Conservation (phyloP, 2,329 filamentous ascomycete genomes). For the Exophiala phaeomuriformis region DNA sequence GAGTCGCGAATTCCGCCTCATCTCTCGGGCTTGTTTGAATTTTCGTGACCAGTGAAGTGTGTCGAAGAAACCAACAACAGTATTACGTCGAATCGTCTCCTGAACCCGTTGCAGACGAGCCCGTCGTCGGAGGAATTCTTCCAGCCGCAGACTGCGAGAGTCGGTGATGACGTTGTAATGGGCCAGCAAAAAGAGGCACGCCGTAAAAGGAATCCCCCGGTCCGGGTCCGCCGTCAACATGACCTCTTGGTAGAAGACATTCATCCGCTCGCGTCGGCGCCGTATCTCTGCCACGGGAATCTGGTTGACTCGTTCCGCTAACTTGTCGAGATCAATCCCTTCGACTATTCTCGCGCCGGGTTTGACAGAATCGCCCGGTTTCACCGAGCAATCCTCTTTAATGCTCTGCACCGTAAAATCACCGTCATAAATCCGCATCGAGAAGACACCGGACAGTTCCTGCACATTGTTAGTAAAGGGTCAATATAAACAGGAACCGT, state of each 20-base stretch:
- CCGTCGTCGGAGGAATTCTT: conserved; percentile 87
- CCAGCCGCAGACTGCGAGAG: conserved; percentile 86
- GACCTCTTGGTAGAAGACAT: conserved; percentile 95
- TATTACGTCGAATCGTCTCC: conserved; percentile 82
- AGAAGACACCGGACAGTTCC: conserved; percentile 88
- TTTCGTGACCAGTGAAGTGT: conserved; percentile 78
- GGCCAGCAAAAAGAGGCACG: conserved; percentile 87
- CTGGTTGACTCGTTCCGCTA: conserved; percentile 64
- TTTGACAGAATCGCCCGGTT: conserved; percentile 44
- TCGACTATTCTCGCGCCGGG: conserved; percentile 37
- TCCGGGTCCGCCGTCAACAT: conserved; percentile 87
- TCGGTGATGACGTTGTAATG: conserved; percentile 99
- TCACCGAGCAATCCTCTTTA: conserved; percentile 69
- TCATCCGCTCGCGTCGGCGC: conserved; percentile 68
- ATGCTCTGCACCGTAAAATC: conserved; percentile 83
- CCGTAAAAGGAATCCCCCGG: conserved; percentile 82
- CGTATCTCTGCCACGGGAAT: conserved; percentile 72
- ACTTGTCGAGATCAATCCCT: conserved; percentile 63
- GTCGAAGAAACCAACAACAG: conserved; percentile 92
- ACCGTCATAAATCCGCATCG: conserved; percentile 91
- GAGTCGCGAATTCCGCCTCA: conserved; percentile 68
- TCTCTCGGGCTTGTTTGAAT: conserved; percentile 68
- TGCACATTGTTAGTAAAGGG: conserved; percentile 29
- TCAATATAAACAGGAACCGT: background rate
- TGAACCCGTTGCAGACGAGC: conserved; percentile 88